These are phyloP conservation scores for Hemisphaericaspora nanyangensis DNA, from an alignment of 805 yeast genomes.

Conservation along the genomic window DNA sequence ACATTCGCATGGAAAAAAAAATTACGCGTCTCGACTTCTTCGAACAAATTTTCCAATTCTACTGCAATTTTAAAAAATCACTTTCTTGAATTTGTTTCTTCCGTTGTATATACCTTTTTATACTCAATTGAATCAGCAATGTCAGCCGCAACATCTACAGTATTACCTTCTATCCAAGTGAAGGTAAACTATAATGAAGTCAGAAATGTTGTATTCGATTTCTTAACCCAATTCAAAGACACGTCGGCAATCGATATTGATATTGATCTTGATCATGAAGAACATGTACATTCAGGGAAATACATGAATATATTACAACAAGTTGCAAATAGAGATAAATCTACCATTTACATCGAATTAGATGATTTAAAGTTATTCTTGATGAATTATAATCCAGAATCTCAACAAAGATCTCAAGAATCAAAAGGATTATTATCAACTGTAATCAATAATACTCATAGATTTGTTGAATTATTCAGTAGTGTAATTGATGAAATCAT, in stretches of 20 bases:
- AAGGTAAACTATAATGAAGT: conserved; percentile 72
- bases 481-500: conserved; percentile 71
- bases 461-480: conserved; percentile 75
- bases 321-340: conserved; percentile 77
- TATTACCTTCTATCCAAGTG: conserved; percentile 62
- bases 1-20: too few relatives aligned
- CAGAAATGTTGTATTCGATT: conserved; percentile 54
- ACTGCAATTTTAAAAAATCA: background rate
- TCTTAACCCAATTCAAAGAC: conserved; percentile 49
- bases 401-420: conserved; percentile 8
- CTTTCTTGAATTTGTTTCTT: background rate
- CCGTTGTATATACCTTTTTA: background rate
- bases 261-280: conserved; percentile 11
- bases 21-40: conserved; percentile 8
- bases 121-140: conserved; percentile 8
- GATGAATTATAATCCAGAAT: conserved; percentile 5
- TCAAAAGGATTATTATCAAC: conserved; percentile 8
- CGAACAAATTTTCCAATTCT: background rate
- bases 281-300: conserved; percentile 44
- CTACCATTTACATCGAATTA: conserved; percentile 68
- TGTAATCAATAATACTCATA: conserved; percentile 70
- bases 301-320: conserved; percentile 72
- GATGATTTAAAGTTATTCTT: conserved; percentile 77
- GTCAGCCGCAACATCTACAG: conserved; percentile 20
- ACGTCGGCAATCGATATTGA: conserved; percentile 18